A percentile compares a stretch with the other conserved stretches of the same genome.
phyloP scores from a whole-genome alignment of 768 basidiomycete genomes.

The Phaffia australis region DNA sequence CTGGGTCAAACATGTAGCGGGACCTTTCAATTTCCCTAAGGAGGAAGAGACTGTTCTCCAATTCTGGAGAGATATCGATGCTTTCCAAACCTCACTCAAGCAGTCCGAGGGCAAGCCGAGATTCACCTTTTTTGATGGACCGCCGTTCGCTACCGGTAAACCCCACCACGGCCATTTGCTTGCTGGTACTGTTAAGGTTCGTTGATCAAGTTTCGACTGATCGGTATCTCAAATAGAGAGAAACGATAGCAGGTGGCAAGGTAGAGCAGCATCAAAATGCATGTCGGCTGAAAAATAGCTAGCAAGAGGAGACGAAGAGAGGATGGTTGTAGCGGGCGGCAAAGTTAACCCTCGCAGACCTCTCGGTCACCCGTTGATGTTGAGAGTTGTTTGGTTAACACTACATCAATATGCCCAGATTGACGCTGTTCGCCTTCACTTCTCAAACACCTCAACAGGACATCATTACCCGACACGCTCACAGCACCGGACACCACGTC shows the following conservation, averaged over 20 bases:
- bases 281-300: neutral
- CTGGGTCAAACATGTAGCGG: constrained; percentile 27
- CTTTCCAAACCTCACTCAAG: constrained; percentile 87
- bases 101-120: constrained; percentile 73
- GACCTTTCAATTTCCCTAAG: constrained; percentile 35
- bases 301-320: constrained; percentile 41
- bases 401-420: neutral
- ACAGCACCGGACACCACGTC: constrained; percentile 84
- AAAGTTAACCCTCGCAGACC: too few relatives aligned
- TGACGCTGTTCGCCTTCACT: constrained; percentile 1
- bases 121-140: constrained; percentile 93
- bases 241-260: neutral
- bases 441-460: constrained; percentile 60
- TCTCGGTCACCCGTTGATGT: neutral
- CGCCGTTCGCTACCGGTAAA: constrained; percentile 91
- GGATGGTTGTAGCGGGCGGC: constrained; percentile 64
- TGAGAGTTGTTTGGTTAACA: neutral
- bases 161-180: constrained; percentile 93
- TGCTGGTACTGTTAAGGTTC: constrained; percentile 44
- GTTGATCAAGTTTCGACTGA: neutral
- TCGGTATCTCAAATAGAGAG: neutral
- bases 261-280: neutral
- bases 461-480: constrained; percentile 91
- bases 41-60: constrained; percentile 59
- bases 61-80: constrained; percentile 95